Conservation (phyloP, 108 stramenopile species). For the Cyclotella baltica region DNA sequence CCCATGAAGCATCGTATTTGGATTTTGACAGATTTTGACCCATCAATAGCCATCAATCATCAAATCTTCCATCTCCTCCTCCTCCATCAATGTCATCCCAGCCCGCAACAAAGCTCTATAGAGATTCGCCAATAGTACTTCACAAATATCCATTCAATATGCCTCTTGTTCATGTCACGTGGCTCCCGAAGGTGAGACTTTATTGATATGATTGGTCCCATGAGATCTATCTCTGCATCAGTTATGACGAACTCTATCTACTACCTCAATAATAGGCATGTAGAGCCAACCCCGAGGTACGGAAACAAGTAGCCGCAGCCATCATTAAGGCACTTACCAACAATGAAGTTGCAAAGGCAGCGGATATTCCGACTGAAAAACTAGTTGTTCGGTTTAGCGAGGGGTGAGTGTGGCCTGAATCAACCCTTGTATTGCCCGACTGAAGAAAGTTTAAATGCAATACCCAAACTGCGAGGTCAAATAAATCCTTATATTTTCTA, state of each 20-base stretch:
- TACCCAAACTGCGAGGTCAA: not conserved
- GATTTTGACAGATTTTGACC: no score
- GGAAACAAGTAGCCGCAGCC: conserved; percentile 43
- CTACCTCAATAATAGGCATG: conserved; percentile 22
- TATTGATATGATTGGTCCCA: not conserved
- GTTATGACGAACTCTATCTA: not conserved
- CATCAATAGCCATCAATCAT: no score
- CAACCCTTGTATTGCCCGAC: not conserved
- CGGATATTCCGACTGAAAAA: conserved; percentile 37
- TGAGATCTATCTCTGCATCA: not conserved
- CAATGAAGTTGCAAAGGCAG: conserved; percentile 42
- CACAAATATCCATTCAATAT: conserved; percentile 22
- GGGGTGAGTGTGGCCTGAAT: conserved; percentile 20
- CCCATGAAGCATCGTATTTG: no score
- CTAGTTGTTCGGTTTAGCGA: conserved; percentile 39
- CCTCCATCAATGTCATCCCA: no score
- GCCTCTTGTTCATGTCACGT: conserved; percentile 41
- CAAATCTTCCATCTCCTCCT: no score
- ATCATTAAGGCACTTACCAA: conserved; percentile 49
- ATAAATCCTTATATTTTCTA: not conserved
- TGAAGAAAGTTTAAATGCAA: not conserved
- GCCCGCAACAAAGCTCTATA: no score
- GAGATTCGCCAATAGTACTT: no score
- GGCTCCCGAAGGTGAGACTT: conserved; percentile 38
- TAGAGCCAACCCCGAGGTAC: conserved; percentile 32